A percentile compares a stretch with the other conserved stretches of the same genome.
These are phyloP conservation scores for Carex kokanica DNA, from an alignment of 176 grass and related monocot genomes.

Conservation along the genomic window DNA sequence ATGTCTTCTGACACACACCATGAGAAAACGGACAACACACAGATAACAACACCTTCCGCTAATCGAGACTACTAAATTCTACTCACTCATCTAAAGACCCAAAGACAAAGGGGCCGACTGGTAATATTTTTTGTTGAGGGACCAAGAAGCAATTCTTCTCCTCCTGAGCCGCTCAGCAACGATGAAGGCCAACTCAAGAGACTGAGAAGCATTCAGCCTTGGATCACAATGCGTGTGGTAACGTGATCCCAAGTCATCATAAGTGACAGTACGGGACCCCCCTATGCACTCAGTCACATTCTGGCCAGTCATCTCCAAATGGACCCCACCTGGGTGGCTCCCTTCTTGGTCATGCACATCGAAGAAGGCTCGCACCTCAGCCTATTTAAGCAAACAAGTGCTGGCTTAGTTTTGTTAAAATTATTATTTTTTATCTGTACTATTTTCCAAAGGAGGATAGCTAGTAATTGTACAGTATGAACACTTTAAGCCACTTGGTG, in stretches of 20 bases:
- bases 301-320: constrained; percentile 83
- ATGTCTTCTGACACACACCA: not conserved
- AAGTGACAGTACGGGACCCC: constrained; percentile 56
- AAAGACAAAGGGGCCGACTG: constrained; percentile 31
- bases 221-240: constrained; percentile 80
- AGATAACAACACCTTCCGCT: not conserved
- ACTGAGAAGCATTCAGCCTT: constrained; percentile 80
- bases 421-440: not conserved
- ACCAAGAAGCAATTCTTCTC: constrained; percentile 53
- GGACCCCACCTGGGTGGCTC: constrained; percentile 68
- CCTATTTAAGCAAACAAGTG: constrained; percentile 33
- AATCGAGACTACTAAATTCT: not conserved
- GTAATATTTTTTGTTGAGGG: constrained; percentile 25
- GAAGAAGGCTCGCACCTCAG: constrained; percentile 76
- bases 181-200: constrained; percentile 77
- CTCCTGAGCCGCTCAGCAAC: constrained; percentile 63
- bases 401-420: not conserved
- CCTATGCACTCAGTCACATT: constrained; percentile 84
- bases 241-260: constrained; percentile 59
- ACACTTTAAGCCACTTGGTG: not conserved
- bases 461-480: not conserved
- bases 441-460: not conserved
- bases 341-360: constrained; percentile 83
- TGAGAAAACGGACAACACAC: not conserved
- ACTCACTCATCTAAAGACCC: constrained; percentile 30